Evolutionary conservation across 2,329 filamentous ascomycete species (phyloP).

Genomic region (Aureobasidium sp.): DNA sequence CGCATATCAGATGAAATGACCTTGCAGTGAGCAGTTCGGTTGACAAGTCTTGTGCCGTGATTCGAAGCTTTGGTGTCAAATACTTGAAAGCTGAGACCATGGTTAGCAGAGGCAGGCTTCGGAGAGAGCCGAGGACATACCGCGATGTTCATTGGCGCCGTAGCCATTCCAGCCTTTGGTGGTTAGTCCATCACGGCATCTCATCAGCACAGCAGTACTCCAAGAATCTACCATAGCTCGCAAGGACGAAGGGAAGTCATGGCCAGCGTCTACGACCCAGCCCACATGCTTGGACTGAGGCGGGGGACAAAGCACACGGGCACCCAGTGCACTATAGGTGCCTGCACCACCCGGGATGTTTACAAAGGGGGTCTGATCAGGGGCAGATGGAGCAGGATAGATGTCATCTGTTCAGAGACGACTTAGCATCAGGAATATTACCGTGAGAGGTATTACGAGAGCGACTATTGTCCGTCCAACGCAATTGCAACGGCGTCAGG

Average conservation of each 20-base stretch:
- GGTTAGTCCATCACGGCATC: slow-evolving; percentile 63
- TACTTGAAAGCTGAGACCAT: slow-evolving; percentile 62
- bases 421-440: not conserved
- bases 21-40: slow-evolving; percentile 60
- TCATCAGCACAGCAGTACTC: slow-evolving; percentile 66
- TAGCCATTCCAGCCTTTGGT: slow-evolving; percentile 94
- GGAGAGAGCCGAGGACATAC: slow-evolving; percentile 21
- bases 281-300: slow-evolving; percentile 61
- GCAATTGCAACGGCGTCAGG: not conserved
- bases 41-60: slow-evolving; percentile 66
- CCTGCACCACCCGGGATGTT: slow-evolving; percentile 85
- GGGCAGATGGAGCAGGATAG: slow-evolving; percentile 65
- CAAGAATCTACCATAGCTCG: slow-evolving; percentile 61
- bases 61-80: slow-evolving; percentile 73
- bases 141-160: slow-evolving; percentile 43
- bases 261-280: slow-evolving; percentile 87
- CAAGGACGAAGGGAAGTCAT: slow-evolving; percentile 70
- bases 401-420: slow-evolving; percentile 65
- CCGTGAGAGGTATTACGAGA: too few species aligned
- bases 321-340: slow-evolving; percentile 78
- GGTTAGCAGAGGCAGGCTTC: slow-evolving; percentile 27
- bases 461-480: not conserved
- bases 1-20: slow-evolving; percentile 84
- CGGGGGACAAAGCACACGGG: slow-evolving; percentile 78
- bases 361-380: slow-evolving; percentile 49